Percentiles rank a stretch among this genome's conserved stretches.
phyloP scores from a whole-genome alignment of 441 rosid genomes.

The Raphanus hybrid region DNA sequence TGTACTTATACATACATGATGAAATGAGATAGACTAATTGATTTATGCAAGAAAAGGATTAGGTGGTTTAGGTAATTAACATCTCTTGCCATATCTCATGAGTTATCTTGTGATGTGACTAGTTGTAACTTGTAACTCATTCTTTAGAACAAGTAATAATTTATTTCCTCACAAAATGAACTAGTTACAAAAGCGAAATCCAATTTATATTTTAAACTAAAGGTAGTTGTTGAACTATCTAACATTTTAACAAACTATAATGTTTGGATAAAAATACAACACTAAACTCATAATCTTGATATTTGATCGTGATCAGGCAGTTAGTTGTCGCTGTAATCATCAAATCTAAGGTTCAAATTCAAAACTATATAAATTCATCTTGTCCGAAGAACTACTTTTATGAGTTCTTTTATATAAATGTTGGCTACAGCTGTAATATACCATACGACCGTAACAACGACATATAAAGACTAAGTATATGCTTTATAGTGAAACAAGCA shows the following conservation, averaged over 20 bases:
- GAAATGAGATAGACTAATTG: background rate
- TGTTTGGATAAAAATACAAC: slow-evolving; percentile 16
- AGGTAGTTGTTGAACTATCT: slow-evolving; percentile 19
- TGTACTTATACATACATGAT: background rate
- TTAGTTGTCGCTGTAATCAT: slow-evolving; percentile 29
- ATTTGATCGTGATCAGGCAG: slow-evolving; percentile 27
- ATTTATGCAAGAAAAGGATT: background rate
- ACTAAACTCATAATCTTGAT: slow-evolving; percentile 25
- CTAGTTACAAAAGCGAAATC: background rate
- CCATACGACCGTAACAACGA: no score
- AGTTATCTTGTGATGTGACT: background rate
- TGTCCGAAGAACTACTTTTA: background rate
- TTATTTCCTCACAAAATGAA: background rate
- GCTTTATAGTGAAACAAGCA: background rate
- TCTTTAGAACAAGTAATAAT: background rate
- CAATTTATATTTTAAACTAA: background rate
- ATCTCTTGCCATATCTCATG: slow-evolving; percentile 7
- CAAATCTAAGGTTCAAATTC: background rate
- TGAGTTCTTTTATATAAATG: background rate
- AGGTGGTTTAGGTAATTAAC: background rate
- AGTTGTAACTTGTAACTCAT: background rate
- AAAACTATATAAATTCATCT: background rate
- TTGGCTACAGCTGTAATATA: slow-evolving; percentile 20
- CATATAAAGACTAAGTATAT: no score
- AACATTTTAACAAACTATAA: background rate